Evolutionary conservation across 2,329 filamentous ascomycete species (phyloP), one percentile per base, ranked within the genome.

Genomic region (Aureobasidium sp.): DNA sequence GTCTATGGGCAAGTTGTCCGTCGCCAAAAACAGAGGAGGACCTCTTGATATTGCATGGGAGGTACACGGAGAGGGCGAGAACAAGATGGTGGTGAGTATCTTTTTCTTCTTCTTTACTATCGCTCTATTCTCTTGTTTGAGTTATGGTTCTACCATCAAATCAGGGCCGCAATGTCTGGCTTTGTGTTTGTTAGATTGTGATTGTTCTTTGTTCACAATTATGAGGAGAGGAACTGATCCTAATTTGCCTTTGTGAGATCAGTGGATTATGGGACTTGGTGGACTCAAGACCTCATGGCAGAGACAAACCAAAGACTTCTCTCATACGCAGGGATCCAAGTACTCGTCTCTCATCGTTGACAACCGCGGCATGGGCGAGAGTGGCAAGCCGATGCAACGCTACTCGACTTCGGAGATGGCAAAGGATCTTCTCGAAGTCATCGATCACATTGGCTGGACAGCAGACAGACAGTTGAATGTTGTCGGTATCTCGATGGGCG

Each of bases 321-420:
- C 89, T 57, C 91, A 96, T 75, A 79, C 84, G 56, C 79, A 84
- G 64, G 81, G 78, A 51, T 78, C 84, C 64, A 78, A 81, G 66
- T 95, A 91, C 77, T 87, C 88, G 0, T 87, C 86, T 61, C 81
- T 96, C 7, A 76, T 94, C 62, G 79, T 91, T 66, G 91, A 96
- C 77, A 96, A 96, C 76, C 85, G 91, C 67, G 91, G 91, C 65
- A 88, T 95, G 71, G 91, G 91, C 62, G 82, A 82, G 65, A 91
- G 87, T 53, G 88, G 89, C 76, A 91, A 89, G 73, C 91, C 91
- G 0, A 71, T 89, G 26, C 79, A 82, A 68, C 84, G 90, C 46
- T 96, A 96, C 78, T 88, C 88, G 34, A 94, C 91, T 2, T 87
- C 83, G 42, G 88, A 90, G 68, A 95, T 96, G 91, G 91, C 91